A percentile compares a stretch with the other conserved stretches of the same genome.
Evolutionary conservation across 2,329 filamentous ascomycete genomes (phyloP).

Genomic region (Orbilia oligospora): DNA sequence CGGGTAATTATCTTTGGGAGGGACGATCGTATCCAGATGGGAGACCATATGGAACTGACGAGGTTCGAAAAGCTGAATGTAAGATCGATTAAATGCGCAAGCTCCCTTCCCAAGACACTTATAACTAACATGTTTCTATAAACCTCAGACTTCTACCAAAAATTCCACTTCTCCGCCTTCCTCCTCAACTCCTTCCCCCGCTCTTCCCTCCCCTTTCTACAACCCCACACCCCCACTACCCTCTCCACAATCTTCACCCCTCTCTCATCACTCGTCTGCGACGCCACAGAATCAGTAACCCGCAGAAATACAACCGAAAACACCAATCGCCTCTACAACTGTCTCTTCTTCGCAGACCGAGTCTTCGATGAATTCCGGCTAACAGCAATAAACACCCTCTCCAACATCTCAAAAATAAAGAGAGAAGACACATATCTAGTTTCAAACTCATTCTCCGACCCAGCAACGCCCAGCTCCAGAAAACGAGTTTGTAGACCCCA

Average conservation of each 20-base stretch:
- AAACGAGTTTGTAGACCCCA: slow-evolving; percentile 1
- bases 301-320: not conserved
- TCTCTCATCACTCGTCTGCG: not conserved
- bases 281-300: not conserved
- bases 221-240: not conserved
- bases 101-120: not conserved
- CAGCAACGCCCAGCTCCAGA: not conserved
- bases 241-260: not conserved
- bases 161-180: slow-evolving; percentile 40
- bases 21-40: slow-evolving; percentile 4
- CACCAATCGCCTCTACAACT: slow-evolving; percentile 26
- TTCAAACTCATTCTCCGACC: slow-evolving; percentile 7
- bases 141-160: slow-evolving; percentile 27
- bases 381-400: slow-evolving; percentile 10
- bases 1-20: slow-evolving; percentile 1
- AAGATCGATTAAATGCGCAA: not conserved
- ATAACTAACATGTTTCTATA: slow-evolving; percentile 6
- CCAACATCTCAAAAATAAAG: slow-evolving; percentile 8
- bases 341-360: slow-evolving; percentile 30
- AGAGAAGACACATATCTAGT: slow-evolving; percentile 12
- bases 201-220: slow-evolving; percentile 14
- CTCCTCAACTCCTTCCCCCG: slow-evolving; percentile 26
- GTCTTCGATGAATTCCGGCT: slow-evolving; percentile 26
- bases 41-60: not conserved
- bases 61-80: slow-evolving; percentile 3